phyloP scores from a whole-genome alignment of 2,329 filamentous ascomycete genomes.

The Parafenestella ontariensis region DNA sequence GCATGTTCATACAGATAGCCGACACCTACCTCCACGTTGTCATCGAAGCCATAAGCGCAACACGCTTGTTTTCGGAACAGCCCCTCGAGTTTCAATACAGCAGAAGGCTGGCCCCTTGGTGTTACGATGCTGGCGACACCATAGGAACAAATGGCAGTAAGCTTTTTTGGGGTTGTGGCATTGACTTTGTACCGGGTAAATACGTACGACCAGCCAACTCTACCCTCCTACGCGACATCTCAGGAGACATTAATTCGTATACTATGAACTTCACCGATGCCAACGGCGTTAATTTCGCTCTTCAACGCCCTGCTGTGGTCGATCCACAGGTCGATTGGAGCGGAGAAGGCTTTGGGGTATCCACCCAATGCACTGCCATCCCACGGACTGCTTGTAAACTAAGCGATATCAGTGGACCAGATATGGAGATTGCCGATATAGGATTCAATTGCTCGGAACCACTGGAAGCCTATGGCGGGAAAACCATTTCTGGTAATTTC shows the following conservation, averaged over 20 bases:
- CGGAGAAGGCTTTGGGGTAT: conserved; percentile 16
- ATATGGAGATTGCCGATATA: background rate
- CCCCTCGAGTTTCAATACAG: conserved; percentile 3
- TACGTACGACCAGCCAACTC: conserved; percentile 11
- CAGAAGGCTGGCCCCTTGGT: conserved; percentile 19
- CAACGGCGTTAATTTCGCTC: conserved; percentile 8
- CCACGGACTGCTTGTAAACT: conserved; percentile 8
- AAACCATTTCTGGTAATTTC: conserved; percentile 14
- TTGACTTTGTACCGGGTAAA: conserved; percentile 3
- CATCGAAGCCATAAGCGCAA: conserved; percentile 11
- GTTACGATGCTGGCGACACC: conserved; percentile 1
- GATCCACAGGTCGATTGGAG: conserved; percentile 12
- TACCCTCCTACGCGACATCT: conserved; percentile 11
- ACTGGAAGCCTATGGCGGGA: conserved; percentile 5
- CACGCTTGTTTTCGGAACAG: background rate
- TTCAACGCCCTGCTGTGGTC: conserved; percentile 13
- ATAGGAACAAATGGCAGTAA: conserved; percentile 4
- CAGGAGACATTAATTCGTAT: conserved; percentile 6
- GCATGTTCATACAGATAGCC: conserved; percentile 20
- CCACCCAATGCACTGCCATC: conserved; percentile 19
- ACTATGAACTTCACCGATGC: conserved; percentile 13
- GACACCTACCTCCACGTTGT: conserved; percentile 21
- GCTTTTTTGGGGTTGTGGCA: conserved; percentile 18
- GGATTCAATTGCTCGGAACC: conserved; percentile 17
- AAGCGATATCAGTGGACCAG: background rate